These are phyloP conservation scores for Colletotrichum destructivum DNA, from an alignment of 2,329 filamentous ascomycete species.

Conservation along the genomic window DNA sequence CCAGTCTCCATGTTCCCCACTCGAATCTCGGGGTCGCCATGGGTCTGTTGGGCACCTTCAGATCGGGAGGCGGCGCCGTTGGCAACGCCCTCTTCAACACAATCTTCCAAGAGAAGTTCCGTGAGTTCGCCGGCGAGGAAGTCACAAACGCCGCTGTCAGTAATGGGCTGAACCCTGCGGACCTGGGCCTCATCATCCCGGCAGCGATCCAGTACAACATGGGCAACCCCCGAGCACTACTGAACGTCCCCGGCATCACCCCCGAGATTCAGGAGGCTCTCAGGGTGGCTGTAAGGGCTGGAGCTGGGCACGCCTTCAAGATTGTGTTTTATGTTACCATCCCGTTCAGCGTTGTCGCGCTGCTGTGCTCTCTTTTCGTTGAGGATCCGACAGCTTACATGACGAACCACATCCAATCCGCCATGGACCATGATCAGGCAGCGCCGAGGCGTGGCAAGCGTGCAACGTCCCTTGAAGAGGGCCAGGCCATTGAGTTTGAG, in stretches of 20 bases:
- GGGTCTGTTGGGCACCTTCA: slow-evolving; percentile 51
- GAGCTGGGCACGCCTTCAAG: slow-evolving; percentile 37
- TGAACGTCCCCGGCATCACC: slow-evolving; percentile 40
- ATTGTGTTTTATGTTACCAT: slow-evolving; percentile 40
- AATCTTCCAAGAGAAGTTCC: slow-evolving; percentile 45
- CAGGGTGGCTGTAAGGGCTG: slow-evolving; percentile 22
- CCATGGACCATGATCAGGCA: slow-evolving; percentile 29
- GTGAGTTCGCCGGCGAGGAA: slow-evolving; percentile 46
- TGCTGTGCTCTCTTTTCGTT: slow-evolving; percentile 29
- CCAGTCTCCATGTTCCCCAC: slow-evolving; percentile 50
- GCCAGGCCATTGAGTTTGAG: slow-evolving; percentile 31
- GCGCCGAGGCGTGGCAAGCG: not conserved
- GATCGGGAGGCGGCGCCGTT: slow-evolving; percentile 51
- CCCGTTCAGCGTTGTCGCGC: slow-evolving; percentile 32
- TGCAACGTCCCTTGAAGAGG: not conserved
- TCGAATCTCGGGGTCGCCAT: slow-evolving; percentile 50
- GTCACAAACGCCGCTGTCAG: slow-evolving; percentile 49
- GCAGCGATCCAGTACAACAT: slow-evolving; percentile 50
- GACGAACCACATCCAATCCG: slow-evolving; percentile 41
- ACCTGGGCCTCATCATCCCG: slow-evolving; percentile 47
- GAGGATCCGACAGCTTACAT: slow-evolving; percentile 43
- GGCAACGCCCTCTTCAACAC: slow-evolving; percentile 54
- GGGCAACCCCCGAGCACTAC: slow-evolving; percentile 47
- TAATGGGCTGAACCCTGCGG: slow-evolving; percentile 45
- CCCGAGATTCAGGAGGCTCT: slow-evolving; percentile 34